These are phyloP conservation scores for Gossypium davidsonii DNA, from an alignment of 441 rosid genomes.

Conservation along the genomic window DNA sequence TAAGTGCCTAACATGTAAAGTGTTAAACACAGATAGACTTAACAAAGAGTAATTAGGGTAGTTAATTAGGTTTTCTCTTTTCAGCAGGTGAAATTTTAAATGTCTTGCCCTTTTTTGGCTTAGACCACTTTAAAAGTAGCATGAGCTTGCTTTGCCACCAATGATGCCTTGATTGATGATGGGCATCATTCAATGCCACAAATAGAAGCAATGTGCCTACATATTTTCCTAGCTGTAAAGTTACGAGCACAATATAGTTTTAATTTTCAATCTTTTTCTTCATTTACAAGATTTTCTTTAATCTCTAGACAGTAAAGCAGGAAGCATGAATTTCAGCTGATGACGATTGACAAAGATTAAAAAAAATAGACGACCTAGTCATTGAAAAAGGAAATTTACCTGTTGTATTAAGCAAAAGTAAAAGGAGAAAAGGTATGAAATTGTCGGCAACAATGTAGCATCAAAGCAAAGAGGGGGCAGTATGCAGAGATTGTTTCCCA, in stretches of 20 bases:
- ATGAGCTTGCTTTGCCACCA: neutral
- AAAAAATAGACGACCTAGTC: neutral
- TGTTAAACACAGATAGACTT: neutral
- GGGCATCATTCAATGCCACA: neutral
- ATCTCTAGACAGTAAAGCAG: neutral
- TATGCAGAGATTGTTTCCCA: neutral
- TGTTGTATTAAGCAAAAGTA: neutral
- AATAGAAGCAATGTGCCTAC: neutral
- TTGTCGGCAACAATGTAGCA: neutral
- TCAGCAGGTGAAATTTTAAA: neutral
- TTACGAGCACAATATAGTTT: neutral
- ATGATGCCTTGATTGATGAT: neutral
- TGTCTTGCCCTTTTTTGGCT: neutral
- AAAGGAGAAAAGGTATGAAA: no score
- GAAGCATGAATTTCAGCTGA: neutral
- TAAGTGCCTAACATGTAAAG: neutral
- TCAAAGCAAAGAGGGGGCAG: neutral
- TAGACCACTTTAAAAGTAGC: neutral
- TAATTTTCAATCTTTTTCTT: neutral
- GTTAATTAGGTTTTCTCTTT: neutral
- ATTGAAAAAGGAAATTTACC: neutral
- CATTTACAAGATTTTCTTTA: neutral
- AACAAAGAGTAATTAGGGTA: neutral
- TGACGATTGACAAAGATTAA: neutral
- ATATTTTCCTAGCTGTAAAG: neutral